phyloP scores from a whole-genome alignment of 1,284 basidiomycete genomes.

The Calocybe gambosa region DNA sequence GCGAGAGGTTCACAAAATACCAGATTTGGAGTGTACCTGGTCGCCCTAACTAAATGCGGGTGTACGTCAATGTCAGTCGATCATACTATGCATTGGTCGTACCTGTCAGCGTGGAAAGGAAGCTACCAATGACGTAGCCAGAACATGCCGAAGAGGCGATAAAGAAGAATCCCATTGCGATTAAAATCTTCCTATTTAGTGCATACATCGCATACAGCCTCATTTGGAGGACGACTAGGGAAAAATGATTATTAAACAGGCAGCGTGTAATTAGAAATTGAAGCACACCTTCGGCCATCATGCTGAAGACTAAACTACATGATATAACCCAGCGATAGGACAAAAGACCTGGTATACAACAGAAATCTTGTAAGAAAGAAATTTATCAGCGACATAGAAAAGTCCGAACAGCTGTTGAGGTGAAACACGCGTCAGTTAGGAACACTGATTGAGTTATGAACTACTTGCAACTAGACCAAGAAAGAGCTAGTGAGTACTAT shows the following conservation, averaged over 20 bases:
- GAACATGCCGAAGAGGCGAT: background rate
- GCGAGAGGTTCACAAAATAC: background rate
- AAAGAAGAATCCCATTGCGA: background rate
- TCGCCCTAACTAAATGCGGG: background rate
- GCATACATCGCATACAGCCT: constrained; percentile 54
- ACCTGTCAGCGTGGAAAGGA: background rate
- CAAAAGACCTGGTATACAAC: background rate
- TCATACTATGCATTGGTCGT: background rate
- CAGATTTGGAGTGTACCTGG: background rate
- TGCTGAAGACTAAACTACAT: background rate
- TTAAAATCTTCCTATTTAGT: constrained; percentile 38
- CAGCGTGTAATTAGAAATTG: background rate
- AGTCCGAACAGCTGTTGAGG: background rate
- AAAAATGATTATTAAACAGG: too few relatives aligned
- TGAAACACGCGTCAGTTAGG: background rate
- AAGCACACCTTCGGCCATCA: background rate
- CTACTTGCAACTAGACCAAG: background rate
- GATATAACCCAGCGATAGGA: background rate
- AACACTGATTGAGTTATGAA: background rate
- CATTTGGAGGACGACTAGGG: constrained; percentile 56
- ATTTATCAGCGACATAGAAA: background rate
- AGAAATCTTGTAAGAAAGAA: background rate
- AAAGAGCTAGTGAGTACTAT: background rate
- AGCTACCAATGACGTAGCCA: background rate
- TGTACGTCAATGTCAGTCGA: too few relatives aligned